These are phyloP conservation scores for Macrolepiota dolichaula DNA, from an alignment of 768 basidiomycete species.

Conservation along the genomic window DNA sequence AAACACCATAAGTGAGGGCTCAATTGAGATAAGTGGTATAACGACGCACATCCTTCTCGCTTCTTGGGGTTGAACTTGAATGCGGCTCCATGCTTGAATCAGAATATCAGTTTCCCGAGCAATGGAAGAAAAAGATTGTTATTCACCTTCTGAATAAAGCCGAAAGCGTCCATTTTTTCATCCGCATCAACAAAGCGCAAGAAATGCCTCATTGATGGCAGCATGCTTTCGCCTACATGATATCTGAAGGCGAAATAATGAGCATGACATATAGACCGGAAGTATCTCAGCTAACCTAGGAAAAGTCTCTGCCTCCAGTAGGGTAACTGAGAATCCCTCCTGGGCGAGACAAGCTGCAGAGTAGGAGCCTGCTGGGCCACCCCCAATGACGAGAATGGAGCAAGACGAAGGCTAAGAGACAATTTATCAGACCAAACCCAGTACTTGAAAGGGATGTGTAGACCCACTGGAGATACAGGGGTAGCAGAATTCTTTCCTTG, in stretches of 20 bases:
- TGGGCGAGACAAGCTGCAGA: slow-evolving; percentile 53
- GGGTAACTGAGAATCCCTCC: slow-evolving; percentile 51
- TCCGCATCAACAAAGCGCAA: slow-evolving; percentile 33
- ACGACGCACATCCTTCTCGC: slow-evolving; percentile 51
- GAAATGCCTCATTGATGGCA: slow-evolving; percentile 33
- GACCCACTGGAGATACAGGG: background rate
- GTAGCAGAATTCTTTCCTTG: background rate
- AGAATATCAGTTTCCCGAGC: background rate
- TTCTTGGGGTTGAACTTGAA: slow-evolving; percentile 57
- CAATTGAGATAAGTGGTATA: background rate
- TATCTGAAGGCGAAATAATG: slow-evolving; percentile 22
- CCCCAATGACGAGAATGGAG: slow-evolving; percentile 45
- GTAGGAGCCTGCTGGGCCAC: slow-evolving; percentile 58
- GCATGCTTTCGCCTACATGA: slow-evolving; percentile 36
- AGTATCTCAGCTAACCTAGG: slow-evolving; percentile 32
- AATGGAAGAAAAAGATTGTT: background rate
- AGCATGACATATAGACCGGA: background rate
- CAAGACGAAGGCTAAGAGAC: slow-evolving; percentile 16
- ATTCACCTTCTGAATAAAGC: slow-evolving; percentile 31
- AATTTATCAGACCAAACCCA: background rate
- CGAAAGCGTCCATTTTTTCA: slow-evolving; percentile 27
- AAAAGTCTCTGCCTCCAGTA: slow-evolving; percentile 53
- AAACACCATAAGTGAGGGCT: background rate
- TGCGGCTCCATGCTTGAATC: slow-evolving; percentile 51
- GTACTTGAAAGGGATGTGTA: background rate